Conservation (phyloP, 768 basidiomycete genomes). For the Ramaria rubella region DNA sequence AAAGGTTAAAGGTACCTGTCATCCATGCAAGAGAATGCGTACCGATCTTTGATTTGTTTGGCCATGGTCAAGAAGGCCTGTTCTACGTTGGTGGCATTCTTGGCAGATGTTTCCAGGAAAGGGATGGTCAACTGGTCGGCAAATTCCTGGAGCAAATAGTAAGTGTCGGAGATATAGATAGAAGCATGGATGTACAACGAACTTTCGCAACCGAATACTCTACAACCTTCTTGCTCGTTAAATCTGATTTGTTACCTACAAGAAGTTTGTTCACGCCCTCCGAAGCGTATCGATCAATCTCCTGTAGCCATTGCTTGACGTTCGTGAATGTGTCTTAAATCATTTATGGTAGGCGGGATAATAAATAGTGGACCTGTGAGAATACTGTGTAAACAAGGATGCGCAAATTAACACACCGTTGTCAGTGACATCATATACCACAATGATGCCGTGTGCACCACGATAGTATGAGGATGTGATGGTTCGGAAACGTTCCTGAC, state of each 20-base stretch:
- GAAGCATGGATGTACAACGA: slow-evolving; percentile 10
- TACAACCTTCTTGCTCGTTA: slow-evolving; percentile 94
- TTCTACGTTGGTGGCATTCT: slow-evolving; percentile 97
- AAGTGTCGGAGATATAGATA: neutral
- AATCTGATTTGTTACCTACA: slow-evolving; percentile 98
- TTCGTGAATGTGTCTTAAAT: slow-evolving; percentile 96
- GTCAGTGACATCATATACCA: slow-evolving; percentile 98
- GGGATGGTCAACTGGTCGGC: slow-evolving; percentile 90
- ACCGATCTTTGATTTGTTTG: slow-evolving; percentile 93
- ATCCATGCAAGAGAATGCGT: slow-evolving; percentile 16
- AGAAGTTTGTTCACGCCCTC: slow-evolving; percentile 98
- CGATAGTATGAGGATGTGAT: slow-evolving; percentile 99
- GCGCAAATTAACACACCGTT: slow-evolving; percentile 47
- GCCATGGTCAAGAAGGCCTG: slow-evolving; percentile 99
- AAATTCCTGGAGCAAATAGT: slow-evolving; percentile 57
- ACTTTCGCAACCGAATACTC: slow-evolving; percentile 87
- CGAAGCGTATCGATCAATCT: slow-evolving; percentile 93
- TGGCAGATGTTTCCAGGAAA: slow-evolving; percentile 98
- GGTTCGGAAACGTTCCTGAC: slow-evolving; percentile 97
- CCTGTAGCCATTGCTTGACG: slow-evolving; percentile 92
- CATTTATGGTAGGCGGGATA: neutral
- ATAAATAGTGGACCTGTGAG: slow-evolving; percentile 13
- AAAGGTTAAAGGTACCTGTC: neutral
- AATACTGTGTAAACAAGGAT: slow-evolving; percentile 17
- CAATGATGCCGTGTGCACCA: slow-evolving; percentile 96